Conservation (phyloP, 495 filamentous ascomycete genomes). For the Aspergillus sclerotiicarbonarius region DNA sequence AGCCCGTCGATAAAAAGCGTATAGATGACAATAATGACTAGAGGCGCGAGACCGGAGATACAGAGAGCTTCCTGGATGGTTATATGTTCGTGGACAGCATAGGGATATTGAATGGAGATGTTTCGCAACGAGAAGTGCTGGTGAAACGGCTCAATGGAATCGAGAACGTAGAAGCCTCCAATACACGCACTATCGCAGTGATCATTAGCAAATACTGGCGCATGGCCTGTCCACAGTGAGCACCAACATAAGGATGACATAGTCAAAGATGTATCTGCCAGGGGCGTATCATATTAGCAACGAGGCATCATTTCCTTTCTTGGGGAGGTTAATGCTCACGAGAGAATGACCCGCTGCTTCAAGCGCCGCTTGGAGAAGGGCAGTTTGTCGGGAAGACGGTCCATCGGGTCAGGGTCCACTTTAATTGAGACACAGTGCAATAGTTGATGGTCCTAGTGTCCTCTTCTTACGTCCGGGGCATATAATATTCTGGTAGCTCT, state of each 20-base stretch:
- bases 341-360: slow-evolving; percentile 50
- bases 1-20: slow-evolving; percentile 71
- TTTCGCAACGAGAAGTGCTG: slow-evolving; percentile 61
- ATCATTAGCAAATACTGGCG: slow-evolving; percentile 36
- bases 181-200: slow-evolving; percentile 45
- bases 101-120: slow-evolving; percentile 68
- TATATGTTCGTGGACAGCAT: slow-evolving; percentile 70
- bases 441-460: neutral
- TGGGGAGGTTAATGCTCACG: slow-evolving; percentile 35
- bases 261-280: slow-evolving; percentile 64
- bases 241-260: slow-evolving; percentile 62
- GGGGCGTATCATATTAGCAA: slow-evolving; percentile 4
- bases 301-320: neutral
- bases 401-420: slow-evolving; percentile 23
- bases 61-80: slow-evolving; percentile 56
- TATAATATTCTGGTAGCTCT: neutral
- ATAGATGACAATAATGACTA: slow-evolving; percentile 66
- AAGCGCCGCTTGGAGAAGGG: slow-evolving; percentile 54
- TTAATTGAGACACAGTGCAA: neutral
- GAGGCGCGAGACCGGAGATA: slow-evolving; percentile 57
- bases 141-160: slow-evolving; percentile 55
- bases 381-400: slow-evolving; percentile 40
- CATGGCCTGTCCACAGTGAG: slow-evolving; percentile 19
- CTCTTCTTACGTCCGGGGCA: neutral
- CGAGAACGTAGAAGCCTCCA: slow-evolving; percentile 52